Evolutionary conservation across 1,139 yeast genomes (phyloP).

Genomic region (Yamadazyma songkhlaensis): DNA sequence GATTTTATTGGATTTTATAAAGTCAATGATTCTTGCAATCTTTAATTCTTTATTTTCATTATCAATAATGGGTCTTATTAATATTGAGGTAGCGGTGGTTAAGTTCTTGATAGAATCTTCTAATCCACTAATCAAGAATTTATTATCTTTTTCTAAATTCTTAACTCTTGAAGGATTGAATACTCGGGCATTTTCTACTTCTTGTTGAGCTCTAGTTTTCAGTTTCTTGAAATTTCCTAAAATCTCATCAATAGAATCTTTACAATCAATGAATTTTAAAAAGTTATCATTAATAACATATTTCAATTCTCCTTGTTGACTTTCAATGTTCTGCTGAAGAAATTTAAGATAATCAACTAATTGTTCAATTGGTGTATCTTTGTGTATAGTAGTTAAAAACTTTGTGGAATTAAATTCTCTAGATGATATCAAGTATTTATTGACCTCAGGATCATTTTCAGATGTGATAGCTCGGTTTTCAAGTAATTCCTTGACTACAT

Average conservation of each 20-base stretch:
- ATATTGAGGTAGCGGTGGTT: constrained; percentile 57
- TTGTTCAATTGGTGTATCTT: constrained; percentile 64
- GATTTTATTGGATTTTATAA: constrained; percentile 59
- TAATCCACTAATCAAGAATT: constrained; percentile 29
- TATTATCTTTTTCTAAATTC: constrained; percentile 17
- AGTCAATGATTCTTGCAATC: constrained; percentile 56
- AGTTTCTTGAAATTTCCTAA: constrained; percentile 31
- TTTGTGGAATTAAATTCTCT: constrained; percentile 69
- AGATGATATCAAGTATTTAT: constrained; percentile 65
- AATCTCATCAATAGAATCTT: constrained; percentile 49
- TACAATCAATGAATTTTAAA: constrained; percentile 71
- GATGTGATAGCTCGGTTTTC: constrained; percentile 35
- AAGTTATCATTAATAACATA: constrained; percentile 71
- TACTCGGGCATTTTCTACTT: constrained; percentile 33
- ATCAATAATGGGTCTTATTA: constrained; percentile 75
- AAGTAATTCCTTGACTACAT: constrained; percentile 41
- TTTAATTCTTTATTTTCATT: constrained; percentile 60
- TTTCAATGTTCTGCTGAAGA: constrained; percentile 59
- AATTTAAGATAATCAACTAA: constrained; percentile 53
- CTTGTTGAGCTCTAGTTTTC: constrained; percentile 38
- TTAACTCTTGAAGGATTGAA: constrained; percentile 36
- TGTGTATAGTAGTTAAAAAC: constrained; percentile 69
- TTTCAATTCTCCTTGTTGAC: constrained; percentile 66
- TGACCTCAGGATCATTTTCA: constrained; percentile 39
- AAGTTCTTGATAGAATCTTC: constrained; percentile 47